Conservation (phyloP, 2,329 filamentous ascomycete genomes). For the Fusarium veterinarium region DNA sequence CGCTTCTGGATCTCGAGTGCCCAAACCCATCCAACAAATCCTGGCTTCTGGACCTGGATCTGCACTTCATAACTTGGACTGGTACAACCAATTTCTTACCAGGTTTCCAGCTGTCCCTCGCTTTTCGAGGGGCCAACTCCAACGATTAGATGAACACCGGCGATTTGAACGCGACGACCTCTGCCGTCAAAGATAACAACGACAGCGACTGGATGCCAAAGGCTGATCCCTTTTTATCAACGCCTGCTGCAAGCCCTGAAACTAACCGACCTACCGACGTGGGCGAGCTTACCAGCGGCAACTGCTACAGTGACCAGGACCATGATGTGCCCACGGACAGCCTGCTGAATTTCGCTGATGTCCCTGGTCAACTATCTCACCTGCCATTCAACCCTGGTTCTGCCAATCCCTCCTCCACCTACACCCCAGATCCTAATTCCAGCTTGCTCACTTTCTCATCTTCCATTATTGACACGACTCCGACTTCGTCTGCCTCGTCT, state of each 20-base stretch:
- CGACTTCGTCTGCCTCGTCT: slow-evolving; percentile 35
- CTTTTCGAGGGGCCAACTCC: slow-evolving; percentile 32
- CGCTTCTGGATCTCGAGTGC: slow-evolving; percentile 22
- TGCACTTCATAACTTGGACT: slow-evolving; percentile 31
- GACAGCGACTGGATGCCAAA: slow-evolving; percentile 15
- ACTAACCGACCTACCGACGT: slow-evolving; percentile 30
- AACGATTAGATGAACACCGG: slow-evolving; percentile 43
- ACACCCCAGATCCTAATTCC: slow-evolving; percentile 41
- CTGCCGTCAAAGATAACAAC: slow-evolving; percentile 35
- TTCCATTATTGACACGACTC: slow-evolving; percentile 35
- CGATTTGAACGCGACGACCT: slow-evolving; percentile 38
- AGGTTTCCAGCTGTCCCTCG: slow-evolving; percentile 22
- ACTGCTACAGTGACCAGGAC: slow-evolving; percentile 40
- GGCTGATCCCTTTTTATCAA: slow-evolving; percentile 26
- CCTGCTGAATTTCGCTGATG: slow-evolving; percentile 46
- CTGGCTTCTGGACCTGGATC: slow-evolving; percentile 30
- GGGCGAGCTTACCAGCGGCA: slow-evolving; percentile 30
- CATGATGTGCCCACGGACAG: slow-evolving; percentile 43
- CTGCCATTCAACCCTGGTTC: slow-evolving; percentile 46
- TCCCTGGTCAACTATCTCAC: slow-evolving; percentile 44
- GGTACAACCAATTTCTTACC: slow-evolving; percentile 29
- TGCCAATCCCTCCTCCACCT: slow-evolving; percentile 42
- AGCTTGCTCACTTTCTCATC: slow-evolving; percentile 40
- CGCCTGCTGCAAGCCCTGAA: slow-evolving; percentile 26
- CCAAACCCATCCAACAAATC: slow-evolving; percentile 21